Evolutionary conservation across 164 flowering plant genomes (phyloP), one percentile per base, ranked within the genome.

Genomic region (Magnolia sinica): DNA sequence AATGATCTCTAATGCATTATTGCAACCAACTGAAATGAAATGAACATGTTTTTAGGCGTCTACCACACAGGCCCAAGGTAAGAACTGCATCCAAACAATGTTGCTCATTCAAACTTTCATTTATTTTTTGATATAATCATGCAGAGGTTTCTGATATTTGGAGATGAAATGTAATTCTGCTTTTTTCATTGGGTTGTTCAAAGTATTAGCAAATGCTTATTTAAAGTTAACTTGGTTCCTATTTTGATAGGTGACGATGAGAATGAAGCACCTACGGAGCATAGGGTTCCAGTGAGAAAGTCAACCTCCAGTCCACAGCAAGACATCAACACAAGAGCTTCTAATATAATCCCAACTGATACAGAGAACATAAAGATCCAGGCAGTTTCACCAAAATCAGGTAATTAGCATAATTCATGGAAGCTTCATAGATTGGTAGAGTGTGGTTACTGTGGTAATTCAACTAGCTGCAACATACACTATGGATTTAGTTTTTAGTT

Each of bases 371-470:
- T 65, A 58, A 87, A 69, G 66, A 22, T 71, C 16, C 81, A 64
- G 50, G 82, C 23, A 8, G 76, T 59, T 3, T 77, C 86, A 55
- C 82, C 86, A 78, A 83, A 75, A 76, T 20, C 85, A 83, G 91
- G 93, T 86, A 77, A 14, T 22, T 50, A 14, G 13, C 61, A 11
- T 9, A 11, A 55, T 55, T 1, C 45, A 67, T 29, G 18, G 61
- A 55, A 55, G 18, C 61, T 16, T 55, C 61, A 55, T 16, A 55
- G 61, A 55, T 11, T 55, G 0, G 61, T 11, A 11, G 59, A 14
- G 18, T 55, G 61, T 55, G 45, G 45, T 37, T 37, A 37, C 45
- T 3, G 45, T 37, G 45, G 45, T 37, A 55, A 55, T 55, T 11
- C 13, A 55, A 16, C 18, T 14, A 55, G 13, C 10, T 55, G 11